Evolutionary conservation across 1,139 yeast species (phyloP).

Genomic region (Geotrichum australiense): DNA sequence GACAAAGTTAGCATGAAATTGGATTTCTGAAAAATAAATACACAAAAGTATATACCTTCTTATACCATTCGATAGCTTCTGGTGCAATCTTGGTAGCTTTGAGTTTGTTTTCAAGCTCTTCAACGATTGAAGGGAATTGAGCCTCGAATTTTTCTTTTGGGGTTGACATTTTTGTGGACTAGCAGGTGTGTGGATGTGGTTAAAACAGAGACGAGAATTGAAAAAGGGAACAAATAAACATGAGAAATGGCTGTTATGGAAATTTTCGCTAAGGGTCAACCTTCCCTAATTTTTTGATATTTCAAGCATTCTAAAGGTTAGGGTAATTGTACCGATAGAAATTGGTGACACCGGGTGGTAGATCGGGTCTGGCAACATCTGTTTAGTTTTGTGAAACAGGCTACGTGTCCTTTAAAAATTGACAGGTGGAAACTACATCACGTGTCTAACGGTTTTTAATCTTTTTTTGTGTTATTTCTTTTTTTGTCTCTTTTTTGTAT

Average conservation of each 20-base stretch:
- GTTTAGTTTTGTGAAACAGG: too few species aligned
- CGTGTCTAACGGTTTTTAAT: too few species aligned
- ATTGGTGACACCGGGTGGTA: too few species aligned
- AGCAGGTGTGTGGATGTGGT: neutral
- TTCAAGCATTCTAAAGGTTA: too few species aligned
- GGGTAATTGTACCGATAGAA: neutral
- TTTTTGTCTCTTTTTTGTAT: too few species aligned
- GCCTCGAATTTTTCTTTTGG: constrained; percentile 58
- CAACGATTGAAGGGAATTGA: constrained; percentile 71
- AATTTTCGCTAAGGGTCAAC: neutral
- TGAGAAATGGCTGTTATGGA: neutral
- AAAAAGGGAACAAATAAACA: neutral
- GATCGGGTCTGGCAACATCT: too few species aligned
- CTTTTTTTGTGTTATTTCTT: too few species aligned
- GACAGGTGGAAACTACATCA: too few species aligned
- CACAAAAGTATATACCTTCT: constrained; percentile 30
- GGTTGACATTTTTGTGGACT: constrained; percentile 15
- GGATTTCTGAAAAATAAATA: neutral
- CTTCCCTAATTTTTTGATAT: neutral
- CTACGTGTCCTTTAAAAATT: too few species aligned
- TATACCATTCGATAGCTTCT: constrained; percentile 86
- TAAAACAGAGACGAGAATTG: constrained; percentile 2
- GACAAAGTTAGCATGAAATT: constrained; percentile 1
- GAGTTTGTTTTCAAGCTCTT: constrained; percentile 61
- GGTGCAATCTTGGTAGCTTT: constrained; percentile 71